Evolutionary conservation across 2,329 filamentous ascomycete genomes (phyloP), one percentile per base, ranked within the genome.

Genomic region (Colletotrichum trifolii): DNA sequence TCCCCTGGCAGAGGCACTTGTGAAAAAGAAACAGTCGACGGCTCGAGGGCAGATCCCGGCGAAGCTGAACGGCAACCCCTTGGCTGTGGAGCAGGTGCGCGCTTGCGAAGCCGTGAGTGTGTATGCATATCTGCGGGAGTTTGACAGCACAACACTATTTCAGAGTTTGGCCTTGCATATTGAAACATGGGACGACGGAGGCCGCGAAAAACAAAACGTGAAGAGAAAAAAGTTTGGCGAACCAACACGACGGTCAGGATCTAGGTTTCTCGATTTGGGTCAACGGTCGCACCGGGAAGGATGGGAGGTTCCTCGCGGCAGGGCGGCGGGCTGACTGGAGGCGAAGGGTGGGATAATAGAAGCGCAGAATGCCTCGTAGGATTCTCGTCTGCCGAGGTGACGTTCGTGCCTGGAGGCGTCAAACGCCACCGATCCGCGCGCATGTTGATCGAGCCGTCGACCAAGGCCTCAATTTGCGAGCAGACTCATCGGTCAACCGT

Each of bases 281-380:
- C 34, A 3, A 10, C 45, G 52, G 45, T 46, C 15, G 49, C 17
- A 53, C 42, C 33, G 50, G 43, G 25, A 48, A 43, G 59, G 45
- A 42, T 12, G 17, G 15, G 43, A 25, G n/a, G 25, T 33, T 45
- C 46, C 38, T 40, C 39, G 50, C 62, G 58, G 62, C 17, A 62
- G 56, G 58, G 47, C 62, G 62, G 50, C 57, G 52, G 36, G 11
- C 47, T 48, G 45, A 17, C 56, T 60, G 47, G 34, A 48, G 13
- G 52, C 35, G 25, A 6, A 12, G 17, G 36, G 47, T 53, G 40
- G 40, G 11, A 42, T 33, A 33, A 34, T 34, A 12, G 47, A 52
- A 49, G 60, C 46, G 60, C 54, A 63, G 13, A 43, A 61, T 55
- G 62, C 62, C 62, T 65, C 15, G 62, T 43, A 57, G 58, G 62